A percentile compares a stretch with the other conserved stretches of the same genome.
phyloP scores from a whole-genome alignment of 140 eudicot genomes.

The Cichorium intybus region DNA sequence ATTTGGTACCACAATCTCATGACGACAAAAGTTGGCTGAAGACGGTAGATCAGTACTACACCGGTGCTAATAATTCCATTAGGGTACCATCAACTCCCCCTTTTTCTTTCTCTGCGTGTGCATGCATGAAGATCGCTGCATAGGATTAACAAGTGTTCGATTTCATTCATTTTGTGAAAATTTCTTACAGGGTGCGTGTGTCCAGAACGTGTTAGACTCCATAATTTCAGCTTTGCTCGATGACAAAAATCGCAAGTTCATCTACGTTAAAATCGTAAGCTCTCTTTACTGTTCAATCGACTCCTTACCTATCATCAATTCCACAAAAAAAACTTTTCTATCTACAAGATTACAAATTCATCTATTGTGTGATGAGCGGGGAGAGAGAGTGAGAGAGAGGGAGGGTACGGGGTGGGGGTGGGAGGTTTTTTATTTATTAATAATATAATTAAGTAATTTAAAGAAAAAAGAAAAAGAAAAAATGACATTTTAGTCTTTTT shows the following conservation, averaged over 20 bases:
- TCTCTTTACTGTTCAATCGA: not conserved
- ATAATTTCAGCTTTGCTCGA: constrained; percentile 76
- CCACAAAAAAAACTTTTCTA: not conserved
- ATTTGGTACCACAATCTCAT: constrained; percentile 94
- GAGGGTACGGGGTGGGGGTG: too few relatives aligned
- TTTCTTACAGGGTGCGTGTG: constrained; percentile 81
- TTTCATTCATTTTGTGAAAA: constrained; percentile 8
- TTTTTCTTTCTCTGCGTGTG: not conserved
- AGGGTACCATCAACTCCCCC: constrained; percentile 35
- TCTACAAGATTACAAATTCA: not conserved
- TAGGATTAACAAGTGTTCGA: constrained; percentile 15
- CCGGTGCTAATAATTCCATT: constrained; percentile 84
- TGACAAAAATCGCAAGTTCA: constrained; percentile 87
- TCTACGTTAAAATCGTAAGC: constrained; percentile 85
- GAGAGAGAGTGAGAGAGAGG: too few relatives aligned
- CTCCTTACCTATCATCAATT: not conserved
- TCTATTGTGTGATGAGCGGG: too few relatives aligned
- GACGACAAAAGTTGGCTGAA: constrained; percentile 98
- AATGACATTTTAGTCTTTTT: too few relatives aligned
- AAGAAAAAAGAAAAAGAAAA: too few relatives aligned
- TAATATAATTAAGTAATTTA: too few relatives aligned
- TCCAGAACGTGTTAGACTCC: constrained; percentile 91
- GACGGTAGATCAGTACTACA: constrained; percentile 94
- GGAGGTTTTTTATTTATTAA: too few relatives aligned
- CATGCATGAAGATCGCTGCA: not conserved